Evolutionary conservation across 495 filamentous ascomycete species (phyloP), one percentile per base, ranked within the genome.

Genomic region (Penicillium ochrochloron): DNA sequence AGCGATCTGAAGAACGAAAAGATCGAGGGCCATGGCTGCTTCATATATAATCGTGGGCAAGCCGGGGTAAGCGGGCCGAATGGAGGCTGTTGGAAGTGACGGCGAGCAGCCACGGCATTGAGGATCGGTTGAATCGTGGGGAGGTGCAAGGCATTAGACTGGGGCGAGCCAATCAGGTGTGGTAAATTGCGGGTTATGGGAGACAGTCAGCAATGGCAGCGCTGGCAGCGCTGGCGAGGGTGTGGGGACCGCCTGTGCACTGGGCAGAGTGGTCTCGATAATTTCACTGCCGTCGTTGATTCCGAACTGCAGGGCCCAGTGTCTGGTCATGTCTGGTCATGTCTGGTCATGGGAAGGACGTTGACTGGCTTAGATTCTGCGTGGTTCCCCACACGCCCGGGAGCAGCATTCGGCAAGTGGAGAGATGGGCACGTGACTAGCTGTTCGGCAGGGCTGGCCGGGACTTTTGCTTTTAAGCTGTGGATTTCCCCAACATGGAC

Each of bases 21-120:
- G 27, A 62, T 46, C 5, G 65, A 70, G 69, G 71, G 71, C 60
- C 69, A 72, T 70, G 64, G 62, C 57, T 57, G 41, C 44, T 52
- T 60, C 67, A 70, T 80, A 78, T 75, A 77, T 78, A 77, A 46
- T 72, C 67, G n/a, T 39, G 21, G 33, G 50, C 21, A 66, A 62
- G 41, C 67, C 65, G 68, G 68, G 66, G 67, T 64, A 73, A 74
- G 65, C 67, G 73, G 65, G 34, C 64, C 60, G 66, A 57, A 59
- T 63, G 46, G 57, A 56, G 59, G 37, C 37, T 56, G 29, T 14
- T 69, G 55, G 57, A 65, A 57, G 44, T 52, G 63, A 69, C 73
- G 75, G 73, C 66, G 76, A 69, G 41, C 69, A 72, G 74, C 63
- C 72, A 77, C 78, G 78, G 78, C 76, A 80, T 70, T 79, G 71